phyloP scores from a whole-genome alignment of 352 stramenopile species.

The Pythium graminicola region DNA sequence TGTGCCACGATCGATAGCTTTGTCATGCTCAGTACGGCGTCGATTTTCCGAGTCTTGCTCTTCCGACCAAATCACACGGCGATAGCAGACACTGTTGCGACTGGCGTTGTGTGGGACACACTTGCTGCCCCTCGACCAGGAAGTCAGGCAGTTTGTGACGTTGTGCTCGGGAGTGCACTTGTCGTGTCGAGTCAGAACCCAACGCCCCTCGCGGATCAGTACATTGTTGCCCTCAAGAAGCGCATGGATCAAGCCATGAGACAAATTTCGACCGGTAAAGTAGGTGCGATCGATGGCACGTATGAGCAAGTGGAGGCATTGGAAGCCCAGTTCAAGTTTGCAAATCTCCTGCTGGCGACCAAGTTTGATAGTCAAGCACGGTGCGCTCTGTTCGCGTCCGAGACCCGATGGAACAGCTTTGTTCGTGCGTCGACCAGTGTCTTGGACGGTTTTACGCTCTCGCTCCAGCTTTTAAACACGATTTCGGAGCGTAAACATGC shows the following conservation, averaged over 20 bases:
- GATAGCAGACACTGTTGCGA: constrained; percentile 8
- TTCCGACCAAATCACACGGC: constrained; percentile 24
- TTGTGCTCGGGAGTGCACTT: constrained; percentile 17
- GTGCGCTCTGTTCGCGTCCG: constrained; percentile 11
- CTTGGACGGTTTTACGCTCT: constrained; percentile 26
- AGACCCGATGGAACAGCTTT: constrained; percentile 20
- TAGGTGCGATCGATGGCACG: constrained; percentile 7
- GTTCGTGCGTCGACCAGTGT: constrained; percentile 20
- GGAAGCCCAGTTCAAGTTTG: constrained; percentile 24
- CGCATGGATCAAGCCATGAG: constrained; percentile 21
- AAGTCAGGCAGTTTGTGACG: constrained; percentile 13
- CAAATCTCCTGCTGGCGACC: constrained; percentile 18
- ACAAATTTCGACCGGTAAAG: constrained; percentile 14
- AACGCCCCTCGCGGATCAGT: constrained; percentile 22
- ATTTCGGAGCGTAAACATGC: constrained; percentile 21
- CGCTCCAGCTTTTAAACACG: constrained; percentile 25
- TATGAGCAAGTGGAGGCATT: constrained; percentile 23
- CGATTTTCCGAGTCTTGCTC: constrained; percentile 27
- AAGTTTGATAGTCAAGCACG: constrained; percentile 21
- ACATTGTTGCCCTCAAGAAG: constrained; percentile 19
- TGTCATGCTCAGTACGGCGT: constrained; percentile 17
- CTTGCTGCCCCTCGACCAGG: constrained; percentile 11
- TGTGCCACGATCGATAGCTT: constrained; percentile 25
- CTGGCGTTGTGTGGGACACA: constrained; percentile 18
- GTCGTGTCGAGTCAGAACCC: constrained; percentile 11